Evolutionary conservation across 192 early-diverging fungal species (phyloP), one percentile per base, ranked within the genome.

Genomic region (Podila minutissima): DNA sequence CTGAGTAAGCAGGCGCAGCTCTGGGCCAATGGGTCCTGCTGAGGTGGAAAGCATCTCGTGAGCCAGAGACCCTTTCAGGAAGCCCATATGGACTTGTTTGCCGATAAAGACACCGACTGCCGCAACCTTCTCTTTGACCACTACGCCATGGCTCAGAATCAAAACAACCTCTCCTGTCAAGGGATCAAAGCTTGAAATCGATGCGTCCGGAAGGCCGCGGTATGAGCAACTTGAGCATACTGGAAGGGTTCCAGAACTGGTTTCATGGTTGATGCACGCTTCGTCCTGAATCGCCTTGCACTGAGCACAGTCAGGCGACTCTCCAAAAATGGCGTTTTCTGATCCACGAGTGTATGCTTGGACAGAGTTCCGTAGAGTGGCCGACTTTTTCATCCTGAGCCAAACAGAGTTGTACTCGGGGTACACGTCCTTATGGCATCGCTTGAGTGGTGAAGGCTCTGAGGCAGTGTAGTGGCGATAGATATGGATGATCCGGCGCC

Each of bases 381-480:
- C 77, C 20, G 31, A 81, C 31, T 69, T 68, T 41, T 57, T 67
- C 77, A 81, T 81, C 29, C 58, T 64, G 4, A 69, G 49, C 77
- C 77, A 81, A 37, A 81, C 49, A 10, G 77, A 81, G 2, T 66
- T 66, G 38, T 81, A 81, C 33, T 73, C 77, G 7, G 77, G 77
- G 53, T 81, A 81, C n/a, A 81, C 77, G 58, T 81, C 77, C 0
- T 71, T 71, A 69, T 81, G 77, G n/a, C 77, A 81, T 35, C 77
- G 51, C 35, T 81, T 81, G 37, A 81, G 58, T 0, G 77, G 77
- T 1, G 77, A 81, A 11, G 77, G 77, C 19, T 81, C 77, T 4
- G 71, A 69, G 9, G 71, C 59, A 24, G 77, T 62, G 59, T 55
- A 81, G n/a, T 81, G 71, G 61, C 66, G 71, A 51, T 69, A 81